phyloP scores from a whole-genome alignment of 202 grass and related monocot genomes.

The Bolboschoenoplectus hybrid region DNA sequence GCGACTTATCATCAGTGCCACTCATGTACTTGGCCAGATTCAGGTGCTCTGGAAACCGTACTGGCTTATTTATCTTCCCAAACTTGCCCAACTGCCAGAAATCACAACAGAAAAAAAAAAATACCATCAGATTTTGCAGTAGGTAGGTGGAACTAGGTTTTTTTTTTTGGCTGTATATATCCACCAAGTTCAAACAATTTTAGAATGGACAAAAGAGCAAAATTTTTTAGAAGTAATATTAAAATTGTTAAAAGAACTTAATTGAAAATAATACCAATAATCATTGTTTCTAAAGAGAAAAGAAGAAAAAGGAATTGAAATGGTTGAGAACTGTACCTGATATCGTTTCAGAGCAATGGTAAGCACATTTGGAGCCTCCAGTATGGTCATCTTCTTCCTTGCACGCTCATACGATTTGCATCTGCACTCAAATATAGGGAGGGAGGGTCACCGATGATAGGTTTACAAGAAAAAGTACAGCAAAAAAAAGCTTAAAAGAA shows the following conservation, averaged over 20 bases:
- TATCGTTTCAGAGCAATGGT: slow-evolving; percentile 94
- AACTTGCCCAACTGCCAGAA: slow-evolving; percentile 64
- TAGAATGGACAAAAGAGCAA: neutral
- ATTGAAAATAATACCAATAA: slow-evolving; percentile 21
- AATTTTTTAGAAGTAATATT: slow-evolving; percentile 26
- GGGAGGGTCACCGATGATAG: neutral
- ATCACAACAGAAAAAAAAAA: neutral
- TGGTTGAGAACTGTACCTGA: slow-evolving; percentile 51
- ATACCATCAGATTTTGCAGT: neutral
- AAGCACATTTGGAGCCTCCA: slow-evolving; percentile 89
- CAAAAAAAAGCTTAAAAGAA: slow-evolving; percentile 29
- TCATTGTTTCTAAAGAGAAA: neutral
- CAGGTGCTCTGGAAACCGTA: slow-evolving; percentile 65
- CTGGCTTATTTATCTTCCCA: slow-evolving; percentile 75
- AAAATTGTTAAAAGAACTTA: slow-evolving; percentile 28
- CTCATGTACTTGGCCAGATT: slow-evolving; percentile 81
- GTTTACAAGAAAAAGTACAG: slow-evolving; percentile 22
- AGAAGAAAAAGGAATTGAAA: neutral
- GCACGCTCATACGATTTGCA: slow-evolving; percentile 89
- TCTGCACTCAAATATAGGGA: slow-evolving; percentile 44
- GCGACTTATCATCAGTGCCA: slow-evolving; percentile 62
- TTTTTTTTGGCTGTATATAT: neutral
- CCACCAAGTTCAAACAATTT: neutral
- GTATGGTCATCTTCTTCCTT: slow-evolving; percentile 90
- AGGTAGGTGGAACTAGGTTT: neutral